These are phyloP conservation scores for Globisporangium iwayamae DNA, from an alignment of 352 stramenopile species.

Conservation along the genomic window DNA sequence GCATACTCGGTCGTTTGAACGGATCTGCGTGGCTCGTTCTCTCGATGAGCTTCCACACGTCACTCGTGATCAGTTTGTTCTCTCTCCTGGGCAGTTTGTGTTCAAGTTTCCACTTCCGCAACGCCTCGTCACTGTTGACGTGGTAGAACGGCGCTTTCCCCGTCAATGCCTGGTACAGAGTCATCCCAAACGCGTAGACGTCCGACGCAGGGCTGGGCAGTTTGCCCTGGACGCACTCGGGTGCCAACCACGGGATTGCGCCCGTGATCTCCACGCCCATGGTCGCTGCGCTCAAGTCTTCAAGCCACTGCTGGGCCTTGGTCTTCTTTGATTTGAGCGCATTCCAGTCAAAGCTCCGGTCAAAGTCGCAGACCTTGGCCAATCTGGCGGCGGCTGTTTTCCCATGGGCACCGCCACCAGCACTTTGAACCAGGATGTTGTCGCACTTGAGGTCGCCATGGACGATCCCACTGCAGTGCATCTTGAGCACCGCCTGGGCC, in stretches of 20 bases:
- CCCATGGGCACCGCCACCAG: background rate
- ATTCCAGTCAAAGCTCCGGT: slow-evolving; percentile 15
- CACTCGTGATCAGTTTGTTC: background rate
- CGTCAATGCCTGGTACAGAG: slow-evolving; percentile 16
- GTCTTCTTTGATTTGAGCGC: slow-evolving; percentile 8
- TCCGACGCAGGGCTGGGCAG: slow-evolving; percentile 16
- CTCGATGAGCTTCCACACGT: slow-evolving; percentile 7
- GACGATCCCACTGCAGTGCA: slow-evolving; percentile 8
- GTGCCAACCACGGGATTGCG: slow-evolving; percentile 11
- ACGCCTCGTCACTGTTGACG: background rate
- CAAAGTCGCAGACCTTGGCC: slow-evolving; percentile 22
- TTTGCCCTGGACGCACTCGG: slow-evolving; percentile 17
- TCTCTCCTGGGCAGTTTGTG: slow-evolving; percentile 2
- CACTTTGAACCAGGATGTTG: slow-evolving; percentile 20
- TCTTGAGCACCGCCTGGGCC: background rate
- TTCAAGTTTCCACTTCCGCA: slow-evolving; percentile 2
- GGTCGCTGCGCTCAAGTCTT: background rate
- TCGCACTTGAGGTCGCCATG: slow-evolving; percentile 24
- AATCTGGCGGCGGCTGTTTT: background rate
- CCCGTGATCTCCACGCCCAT: slow-evolving; percentile 12
- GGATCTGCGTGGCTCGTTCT: background rate
- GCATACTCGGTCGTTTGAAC: background rate
- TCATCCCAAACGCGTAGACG: slow-evolving; percentile 26
- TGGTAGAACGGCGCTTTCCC: slow-evolving; percentile 13
- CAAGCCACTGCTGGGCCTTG: background rate